phyloP scores from a whole-genome alignment of 1,139 yeast species.

The Candida pseudoviswanathii region DNA sequence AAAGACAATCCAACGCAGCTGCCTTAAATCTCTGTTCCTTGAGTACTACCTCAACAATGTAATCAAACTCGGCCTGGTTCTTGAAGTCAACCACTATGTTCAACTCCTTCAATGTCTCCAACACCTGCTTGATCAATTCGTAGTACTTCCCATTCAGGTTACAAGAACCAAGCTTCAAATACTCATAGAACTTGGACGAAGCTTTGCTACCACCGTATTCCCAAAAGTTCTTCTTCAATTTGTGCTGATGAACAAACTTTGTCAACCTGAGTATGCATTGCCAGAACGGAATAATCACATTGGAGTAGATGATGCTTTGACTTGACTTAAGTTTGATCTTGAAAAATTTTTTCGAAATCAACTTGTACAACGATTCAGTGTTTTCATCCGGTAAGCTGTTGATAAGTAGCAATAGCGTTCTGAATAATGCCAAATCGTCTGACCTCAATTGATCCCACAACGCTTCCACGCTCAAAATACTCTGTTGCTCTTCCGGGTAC shows the following conservation, averaged over 20 bases:
- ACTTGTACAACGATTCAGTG: conserved; percentile 8
- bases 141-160: conserved; percentile 56
- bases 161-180: conserved; percentile 55
- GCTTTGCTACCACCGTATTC: conserved; percentile 47
- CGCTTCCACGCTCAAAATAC: conserved; percentile 38
- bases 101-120: conserved; percentile 2
- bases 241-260: conserved; percentile 29
- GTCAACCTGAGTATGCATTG: conserved; percentile 48
- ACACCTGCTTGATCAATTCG: conserved; percentile 8
- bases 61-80: conserved; percentile 10
- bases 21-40: conserved; percentile 14
- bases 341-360: conserved; percentile 32
- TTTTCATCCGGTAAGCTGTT: conserved; percentile 15
- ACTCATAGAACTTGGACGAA: conserved; percentile 40
- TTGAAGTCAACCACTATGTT: conserved; percentile 12
- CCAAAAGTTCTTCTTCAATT: conserved; percentile 53
- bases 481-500: conserved; percentile 21
- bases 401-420: conserved; percentile 40
- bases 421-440: conserved; percentile 50
- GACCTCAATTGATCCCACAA: conserved; percentile 47
- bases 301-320: conserved; percentile 38
- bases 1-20: conserved; percentile 10
- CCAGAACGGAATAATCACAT: conserved; percentile 51
- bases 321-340: conserved; percentile 48
- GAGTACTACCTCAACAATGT: conserved; percentile 7